Evolutionary conservation across 257 asterid species (phyloP).

Genomic region (Coffea eugenioides): DNA sequence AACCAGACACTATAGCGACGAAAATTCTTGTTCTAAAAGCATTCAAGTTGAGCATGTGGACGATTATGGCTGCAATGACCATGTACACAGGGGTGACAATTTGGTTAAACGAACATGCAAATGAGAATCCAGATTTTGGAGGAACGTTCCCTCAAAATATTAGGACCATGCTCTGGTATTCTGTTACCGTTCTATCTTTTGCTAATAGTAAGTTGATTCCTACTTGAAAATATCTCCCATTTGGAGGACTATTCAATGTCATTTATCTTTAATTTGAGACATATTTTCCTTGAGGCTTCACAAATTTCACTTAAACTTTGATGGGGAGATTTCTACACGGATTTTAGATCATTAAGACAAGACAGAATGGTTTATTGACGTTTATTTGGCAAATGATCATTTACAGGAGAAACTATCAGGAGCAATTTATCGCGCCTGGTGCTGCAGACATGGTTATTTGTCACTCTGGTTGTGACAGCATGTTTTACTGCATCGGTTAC

Average conservation of each 20-base stretch:
- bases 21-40: slow-evolving; percentile 37
- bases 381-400: not conserved
- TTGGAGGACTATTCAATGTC: no score
- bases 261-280: no score
- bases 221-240: no score
- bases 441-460: slow-evolving; percentile 48
- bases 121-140: slow-evolving; percentile 43
- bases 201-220: slow-evolving; percentile 43
- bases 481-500: slow-evolving; percentile 62
- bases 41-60: slow-evolving; percentile 56
- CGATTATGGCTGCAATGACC: slow-evolving; percentile 35
- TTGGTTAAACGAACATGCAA: slow-evolving; percentile 51
- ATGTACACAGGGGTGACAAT: slow-evolving; percentile 41
- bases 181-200: slow-evolving; percentile 52
- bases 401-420: slow-evolving; percentile 51
- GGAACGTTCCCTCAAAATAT: slow-evolving; percentile 31
- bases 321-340: no score
- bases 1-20: slow-evolving; percentile 30
- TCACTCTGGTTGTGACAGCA: slow-evolving; percentile 40
- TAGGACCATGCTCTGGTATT: slow-evolving; percentile 57
- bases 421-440: slow-evolving; percentile 45
- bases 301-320: no score
- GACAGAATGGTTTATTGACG: not conserved
- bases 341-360: no score
- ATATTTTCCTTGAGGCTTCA: not conserved